A percentile compares a stretch with the other conserved stretches of the same genome.
These are phyloP conservation scores for Pleurotus platypus DNA, from an alignment of 768 basidiomycete genomes.

Conservation along the genomic window DNA sequence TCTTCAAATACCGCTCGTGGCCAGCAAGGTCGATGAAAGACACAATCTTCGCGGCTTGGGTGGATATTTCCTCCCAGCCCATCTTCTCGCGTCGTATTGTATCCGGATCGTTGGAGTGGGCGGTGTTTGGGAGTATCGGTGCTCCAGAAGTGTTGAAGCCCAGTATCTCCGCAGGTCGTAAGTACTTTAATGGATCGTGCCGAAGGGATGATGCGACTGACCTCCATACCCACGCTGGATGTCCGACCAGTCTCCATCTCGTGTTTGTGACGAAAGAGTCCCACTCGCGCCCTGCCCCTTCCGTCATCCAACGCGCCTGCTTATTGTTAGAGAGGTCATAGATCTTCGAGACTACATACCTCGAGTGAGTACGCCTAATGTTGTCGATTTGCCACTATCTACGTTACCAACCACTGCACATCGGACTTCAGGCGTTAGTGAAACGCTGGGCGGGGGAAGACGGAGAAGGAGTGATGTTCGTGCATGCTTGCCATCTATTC, in stretches of 20 bases:
- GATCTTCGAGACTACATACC: conserved; percentile 38
- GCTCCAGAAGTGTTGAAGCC: conserved; percentile 78
- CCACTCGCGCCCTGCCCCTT: conserved; percentile 77
- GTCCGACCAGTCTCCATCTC: conserved; percentile 96
- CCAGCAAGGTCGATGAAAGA: conserved; percentile 97
- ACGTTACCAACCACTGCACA: conserved; percentile 97
- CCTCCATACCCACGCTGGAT: conserved; percentile 96
- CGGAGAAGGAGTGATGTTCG: conserved; percentile 63
- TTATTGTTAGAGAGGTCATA: neutral
- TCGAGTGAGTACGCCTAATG: conserved; percentile 91
- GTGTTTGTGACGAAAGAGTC: conserved; percentile 94
- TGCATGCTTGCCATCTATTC: conserved; percentile 33
- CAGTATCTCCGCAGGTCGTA: conserved; percentile 55
- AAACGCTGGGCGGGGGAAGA: conserved; percentile 71
- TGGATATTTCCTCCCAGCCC: conserved; percentile 93
- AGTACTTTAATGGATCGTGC: neutral
- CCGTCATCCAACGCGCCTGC: conserved; percentile 78
- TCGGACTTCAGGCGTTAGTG: conserved; percentile 85
- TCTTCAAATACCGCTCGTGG: conserved; percentile 90
- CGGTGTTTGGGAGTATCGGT: conserved; percentile 72
- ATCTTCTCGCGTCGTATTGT: conserved; percentile 79
- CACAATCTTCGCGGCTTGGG: conserved; percentile 86
- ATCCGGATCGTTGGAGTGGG: conserved; percentile 55
- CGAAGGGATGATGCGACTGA: conserved; percentile 24
- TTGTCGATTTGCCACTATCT: conserved; percentile 92